Conservation (phyloP, 2,329 filamentous ascomycete species). For the Trichoderma sp. region DNA sequence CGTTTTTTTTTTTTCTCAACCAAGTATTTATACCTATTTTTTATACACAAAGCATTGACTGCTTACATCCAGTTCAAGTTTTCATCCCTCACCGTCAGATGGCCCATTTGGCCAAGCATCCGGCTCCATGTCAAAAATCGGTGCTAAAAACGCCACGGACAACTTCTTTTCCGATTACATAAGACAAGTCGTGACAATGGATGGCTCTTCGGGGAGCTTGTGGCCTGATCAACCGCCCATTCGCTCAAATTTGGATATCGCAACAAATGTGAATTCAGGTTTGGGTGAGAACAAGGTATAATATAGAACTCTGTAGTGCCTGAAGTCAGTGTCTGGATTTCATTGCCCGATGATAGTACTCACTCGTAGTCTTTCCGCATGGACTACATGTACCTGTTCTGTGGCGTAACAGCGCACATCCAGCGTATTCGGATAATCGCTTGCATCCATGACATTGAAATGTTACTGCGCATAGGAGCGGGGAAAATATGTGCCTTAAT, state of each 20-base stretch:
- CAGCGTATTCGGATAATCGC: no score
- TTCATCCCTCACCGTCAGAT: not conserved
- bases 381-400: no score
- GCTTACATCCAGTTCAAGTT: not conserved
- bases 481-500: no score
- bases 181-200: not conserved
- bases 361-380: no score
- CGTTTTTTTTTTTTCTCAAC: not conserved
- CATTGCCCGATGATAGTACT: no score
- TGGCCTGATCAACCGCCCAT: not conserved
- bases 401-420: no score
- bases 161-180: not conserved
- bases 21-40: not conserved
- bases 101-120: not conserved
- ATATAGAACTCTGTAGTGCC: no score
- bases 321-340: no score
- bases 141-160: not conserved
- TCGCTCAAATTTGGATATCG: not conserved
- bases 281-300: not conserved
- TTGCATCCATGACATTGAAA: no score
- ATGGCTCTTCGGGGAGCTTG: not conserved
- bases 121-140: not conserved
- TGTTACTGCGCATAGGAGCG: no score
- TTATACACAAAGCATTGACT: not conserved
- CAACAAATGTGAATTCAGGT: not conserved